Base-by-base conservation (phyloP, 257 asterid species). In the Nyctanthes arbortristis region DNA sequence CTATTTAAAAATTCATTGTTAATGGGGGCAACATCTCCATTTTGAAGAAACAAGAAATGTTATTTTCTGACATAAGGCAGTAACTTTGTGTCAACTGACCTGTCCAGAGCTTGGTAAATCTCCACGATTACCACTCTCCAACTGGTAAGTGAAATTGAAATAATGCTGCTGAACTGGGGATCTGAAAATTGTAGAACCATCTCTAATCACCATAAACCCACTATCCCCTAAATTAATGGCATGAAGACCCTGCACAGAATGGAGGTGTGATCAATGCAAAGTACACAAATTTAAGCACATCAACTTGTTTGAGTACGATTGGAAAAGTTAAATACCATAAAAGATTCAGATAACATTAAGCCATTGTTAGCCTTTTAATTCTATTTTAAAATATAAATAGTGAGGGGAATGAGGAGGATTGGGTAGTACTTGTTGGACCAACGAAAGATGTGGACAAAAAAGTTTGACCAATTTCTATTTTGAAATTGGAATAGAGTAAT, bases 91-190 rank as follows among this genome's bases (percentile, higher is more conserved):
- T 66, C 45, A 49, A 60, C 49, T 18, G 52, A 93, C 99, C 99
- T 91, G 90, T 75, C 99, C 97, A 61, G 96, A 86, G 76, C 96
- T 87, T 54, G 99, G 99, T 70, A 86, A 76, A 81, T 93, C 99
- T 31, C 95, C 97, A 55, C 78, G 60, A 71, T 75, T 85, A 64
- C 96, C 99, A 72, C 88, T 20, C 79, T 87, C 95, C 69, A 91
- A 78, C 76, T 93, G 99, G 83, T 81, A 91, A 33, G 97, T 82
- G 57, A 84, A 91, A 82, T 93, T 93, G 82, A 89, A 93, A 83
- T 89, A 97, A 68, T 93, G 99, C 89, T 91, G 99, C 85, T 93
- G 99, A 27, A 72, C 86, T 34, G 93, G 96, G 63, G 97, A 89
- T 78, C 90, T 80, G 80, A 91, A 84, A 58, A 93, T 87, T 2